Evolutionary conservation across 2,329 filamentous ascomycete species (phyloP), one percentile per base, ranked within the genome.

Genomic region (Cytospora mali): DNA sequence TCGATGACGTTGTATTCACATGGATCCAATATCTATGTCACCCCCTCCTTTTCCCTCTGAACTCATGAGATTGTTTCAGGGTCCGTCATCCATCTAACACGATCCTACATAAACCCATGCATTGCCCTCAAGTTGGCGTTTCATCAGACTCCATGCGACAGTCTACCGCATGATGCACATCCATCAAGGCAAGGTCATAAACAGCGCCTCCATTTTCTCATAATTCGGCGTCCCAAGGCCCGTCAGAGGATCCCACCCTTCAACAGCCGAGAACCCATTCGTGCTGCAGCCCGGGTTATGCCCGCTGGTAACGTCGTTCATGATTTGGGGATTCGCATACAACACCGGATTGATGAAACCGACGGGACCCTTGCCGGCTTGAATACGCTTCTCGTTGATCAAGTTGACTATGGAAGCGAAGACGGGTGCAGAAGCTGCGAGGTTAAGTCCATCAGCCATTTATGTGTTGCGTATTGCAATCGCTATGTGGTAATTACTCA

Each of bases 301-400:
- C 7, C 70, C 69, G 18, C 69, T 64, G 6, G 66, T 67, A 5
- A 71, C 64, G 42, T 72, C 71, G 51, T 70, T 69, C 56, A 67
- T 60, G 3, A 65, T 55, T 21, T 67, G 64, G 14, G 57, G 55
- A 33, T 66, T 59, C 27, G 61, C 67, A 52, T 75, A 74, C 13
- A 74, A 58, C 2, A 67, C 67, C 11, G 75, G 73, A 49, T 77
- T 79, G 11, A 75, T 69, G 53, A 77, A 78, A 2, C 76, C 76
- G 3, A 76, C 71, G 4, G 74, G 71, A 23, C 70, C 56, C 67
- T 76, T 77, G 21, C 71, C 71, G 2, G 66, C 69, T 2, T 69
- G 65, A 2, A 77, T 63, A 10, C 74, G 69, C 63, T 76, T 71
- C 66, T 77, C 73, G 23, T 77, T 78, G 33, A 79, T 69, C 52